These are phyloP conservation scores for Tephrocybe sp. DNA, from an alignment of 768 basidiomycete genomes.

Conservation along the genomic window DNA sequence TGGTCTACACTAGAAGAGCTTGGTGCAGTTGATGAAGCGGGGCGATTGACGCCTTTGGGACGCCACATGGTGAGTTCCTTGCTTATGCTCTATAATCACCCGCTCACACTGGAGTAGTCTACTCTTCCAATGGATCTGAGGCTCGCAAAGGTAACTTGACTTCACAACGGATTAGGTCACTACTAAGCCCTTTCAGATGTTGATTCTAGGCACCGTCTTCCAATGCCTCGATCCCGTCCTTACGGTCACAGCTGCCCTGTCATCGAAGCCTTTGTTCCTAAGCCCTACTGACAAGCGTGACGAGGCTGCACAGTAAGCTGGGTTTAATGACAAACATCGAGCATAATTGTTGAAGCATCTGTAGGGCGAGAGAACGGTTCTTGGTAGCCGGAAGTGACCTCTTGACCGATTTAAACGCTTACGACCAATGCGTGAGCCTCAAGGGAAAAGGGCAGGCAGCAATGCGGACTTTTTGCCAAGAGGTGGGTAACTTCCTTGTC, in stretches of 20 bases:
- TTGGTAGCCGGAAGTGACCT: constrained; percentile 77
- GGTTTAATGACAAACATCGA: not conserved
- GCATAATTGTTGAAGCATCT: not conserved
- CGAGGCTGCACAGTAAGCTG: constrained; percentile 64
- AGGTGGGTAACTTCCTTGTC: constrained; percentile 36
- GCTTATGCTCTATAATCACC: not conserved
- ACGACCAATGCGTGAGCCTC: constrained; percentile 58
- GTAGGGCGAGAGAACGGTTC: constrained; percentile 74
- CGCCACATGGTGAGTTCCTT: constrained; percentile 60
- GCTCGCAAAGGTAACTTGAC: constrained; percentile 66
- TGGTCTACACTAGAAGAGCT: constrained; percentile 73
- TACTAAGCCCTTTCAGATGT: constrained; percentile 59
- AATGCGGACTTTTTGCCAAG: constrained; percentile 67
- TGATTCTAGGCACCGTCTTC: constrained; percentile 83
- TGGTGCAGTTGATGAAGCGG: constrained; percentile 69
- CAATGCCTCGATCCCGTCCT: constrained; percentile 79
- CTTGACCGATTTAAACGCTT: constrained; percentile 79
- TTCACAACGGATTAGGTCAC: too few relatives aligned
- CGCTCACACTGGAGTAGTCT: constrained; percentile 42
- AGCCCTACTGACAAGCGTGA: constrained; percentile 84
- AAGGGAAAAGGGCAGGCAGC: constrained; percentile 47
- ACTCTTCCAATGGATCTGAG: constrained; percentile 87
- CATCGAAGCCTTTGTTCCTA: constrained; percentile 85
- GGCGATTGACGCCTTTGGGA: constrained; percentile 78
- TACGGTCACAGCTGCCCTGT: constrained; percentile 80